Evolutionary conservation across 768 basidiomycete genomes (phyloP), one percentile per base, ranked within the genome.

Genomic region (Suillus luteus): DNA sequence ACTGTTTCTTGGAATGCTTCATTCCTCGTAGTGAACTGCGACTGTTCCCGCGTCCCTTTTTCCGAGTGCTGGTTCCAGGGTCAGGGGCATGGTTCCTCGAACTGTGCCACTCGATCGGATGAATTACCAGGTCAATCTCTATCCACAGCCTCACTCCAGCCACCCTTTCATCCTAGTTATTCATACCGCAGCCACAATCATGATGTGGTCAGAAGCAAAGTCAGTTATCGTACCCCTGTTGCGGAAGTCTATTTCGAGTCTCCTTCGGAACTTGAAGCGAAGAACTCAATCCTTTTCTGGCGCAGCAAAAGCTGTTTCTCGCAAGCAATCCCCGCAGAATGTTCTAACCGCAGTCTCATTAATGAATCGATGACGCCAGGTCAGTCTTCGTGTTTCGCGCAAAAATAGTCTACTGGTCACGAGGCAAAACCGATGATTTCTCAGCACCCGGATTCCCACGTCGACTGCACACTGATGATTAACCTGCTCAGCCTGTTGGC

Each of bases 221-320:
- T 19, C 27, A 41, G 24, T 27, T 19, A 31, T 17, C 24, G 19
- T 41, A 11, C 24, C 38, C 55, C 38, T 58, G 57, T 41, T 17
- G 38, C 38, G 40, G 40, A 58, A 58, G 40, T 41, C 57, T 58
- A 58, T 58, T 58, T 41, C 38, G 3, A 58, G 55, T 58, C 9
- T 40, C 17, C 24, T 41, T 27, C 57, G 57, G 57, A 58, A 11
- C 57, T 58, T 58, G 57, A 17, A 31, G 40, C 41, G 24, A 58
- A 40, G 38, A 27, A 27, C 5, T 48, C 2, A 27, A 27, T 41
- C 40, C 27, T 31, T 41, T 41, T 41, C 24, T 17, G 57, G 40
- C 10, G 6, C 10, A 2, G 24, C 24, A 27, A 40, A 41, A 58
- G 24, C 38, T 58, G 14, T 58, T 40, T 58, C 55, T 40, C 22